Conservation (phyloP, 192 early-diverging fungal genomes). For the Coemansia sp. region DNA sequence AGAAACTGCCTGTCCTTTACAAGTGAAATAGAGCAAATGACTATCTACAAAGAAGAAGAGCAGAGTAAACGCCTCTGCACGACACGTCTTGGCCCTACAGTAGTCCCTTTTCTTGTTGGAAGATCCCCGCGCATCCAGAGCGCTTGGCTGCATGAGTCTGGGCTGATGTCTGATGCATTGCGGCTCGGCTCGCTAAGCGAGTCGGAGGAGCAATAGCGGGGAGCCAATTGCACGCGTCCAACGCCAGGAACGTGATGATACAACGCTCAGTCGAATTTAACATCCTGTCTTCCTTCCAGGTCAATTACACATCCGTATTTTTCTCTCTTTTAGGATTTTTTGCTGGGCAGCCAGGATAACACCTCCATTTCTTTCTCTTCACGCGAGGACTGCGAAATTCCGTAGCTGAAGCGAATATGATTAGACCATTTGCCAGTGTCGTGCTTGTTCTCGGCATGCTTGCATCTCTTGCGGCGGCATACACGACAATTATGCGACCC, state of each 20-base stretch:
- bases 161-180: neutral
- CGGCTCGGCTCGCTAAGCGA: neutral
- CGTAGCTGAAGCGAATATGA: slow-evolving; percentile 22
- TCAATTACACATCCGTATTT: neutral
- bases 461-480: slow-evolving; percentile 38
- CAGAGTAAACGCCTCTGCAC: neutral
- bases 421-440: slow-evolving; percentile 29
- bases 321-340: neutral
- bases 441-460: slow-evolving; percentile 32
- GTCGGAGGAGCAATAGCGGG: neutral
- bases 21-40: neutral
- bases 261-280: neutral
- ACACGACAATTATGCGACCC: slow-evolving; percentile 53
- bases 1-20: neutral
- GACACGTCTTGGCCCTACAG: neutral
- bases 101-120: neutral
- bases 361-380: neutral
- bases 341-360: neutral
- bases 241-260: neutral
- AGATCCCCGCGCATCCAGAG: neutral
- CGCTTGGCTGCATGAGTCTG: neutral
- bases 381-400: neutral
- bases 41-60: neutral
- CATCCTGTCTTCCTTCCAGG: neutral
- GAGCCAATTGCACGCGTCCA: slow-evolving; percentile 13